Conservation (phyloP, 2,329 filamentous ascomycete species). For the Colletotrichum musicola region DNA sequence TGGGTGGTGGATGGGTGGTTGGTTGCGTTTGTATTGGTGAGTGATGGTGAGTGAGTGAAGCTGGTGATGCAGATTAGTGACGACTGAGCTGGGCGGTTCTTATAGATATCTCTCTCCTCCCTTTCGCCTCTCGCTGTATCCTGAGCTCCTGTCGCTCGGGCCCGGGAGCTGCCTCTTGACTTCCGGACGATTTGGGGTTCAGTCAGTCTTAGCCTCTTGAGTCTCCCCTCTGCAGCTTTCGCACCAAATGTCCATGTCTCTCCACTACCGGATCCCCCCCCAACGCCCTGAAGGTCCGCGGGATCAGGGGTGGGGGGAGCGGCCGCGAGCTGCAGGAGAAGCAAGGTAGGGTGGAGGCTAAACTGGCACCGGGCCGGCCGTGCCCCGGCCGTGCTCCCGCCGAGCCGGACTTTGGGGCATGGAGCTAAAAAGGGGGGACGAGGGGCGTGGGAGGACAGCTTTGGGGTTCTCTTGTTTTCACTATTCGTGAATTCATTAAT, state of each 20-base stretch:
- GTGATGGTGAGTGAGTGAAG: slow-evolving; percentile 5
- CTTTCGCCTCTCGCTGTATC: neutral
- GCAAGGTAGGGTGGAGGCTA: slow-evolving; percentile 32
- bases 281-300: slow-evolving; percentile 7
- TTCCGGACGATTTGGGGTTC: slow-evolving; percentile 19
- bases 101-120: slow-evolving; percentile 24
- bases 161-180: neutral
- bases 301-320: neutral
- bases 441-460: neutral
- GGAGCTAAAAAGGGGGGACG: slow-evolving; percentile 16
- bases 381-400: slow-evolving; percentile 39
- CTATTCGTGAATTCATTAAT: too few species aligned
- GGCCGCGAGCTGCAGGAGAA: slow-evolving; percentile 30
- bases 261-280: neutral
- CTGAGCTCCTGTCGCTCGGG: slow-evolving; percentile 10
- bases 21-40: neutral
- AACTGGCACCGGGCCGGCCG: slow-evolving; percentile 37
- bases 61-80: slow-evolving; percentile 13
- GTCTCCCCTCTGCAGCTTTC: neutral
- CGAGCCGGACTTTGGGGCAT: slow-evolving; percentile 32
- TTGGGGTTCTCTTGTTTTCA: too few species aligned
- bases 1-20: neutral
- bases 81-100: slow-evolving; percentile 21
- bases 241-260: neutral
- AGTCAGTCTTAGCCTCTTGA: neutral